A percentile compares a stretch with the other conserved stretches of the same genome.
Conservation (phyloP, 2,329 filamentous ascomycete genomes). For the Paecilomyces formosus region DNA sequence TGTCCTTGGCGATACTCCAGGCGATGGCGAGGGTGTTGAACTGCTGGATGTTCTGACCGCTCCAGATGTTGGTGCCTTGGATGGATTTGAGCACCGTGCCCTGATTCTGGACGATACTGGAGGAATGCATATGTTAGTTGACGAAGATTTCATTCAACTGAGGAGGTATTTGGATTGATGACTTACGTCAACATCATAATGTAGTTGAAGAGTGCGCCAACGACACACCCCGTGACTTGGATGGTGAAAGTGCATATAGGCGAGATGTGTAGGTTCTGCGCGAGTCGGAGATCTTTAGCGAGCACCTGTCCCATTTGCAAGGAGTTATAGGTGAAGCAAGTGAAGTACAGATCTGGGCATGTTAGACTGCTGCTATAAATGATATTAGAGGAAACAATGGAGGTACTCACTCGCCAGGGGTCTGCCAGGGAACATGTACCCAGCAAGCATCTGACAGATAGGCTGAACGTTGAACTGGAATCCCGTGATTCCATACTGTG, state of each 20-base stretch:
- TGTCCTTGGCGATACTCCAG: constrained; percentile 35
- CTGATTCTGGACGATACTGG: constrained; percentile 38
- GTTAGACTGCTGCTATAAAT: not conserved
- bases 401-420: constrained; percentile 21
- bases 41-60: constrained; percentile 40
- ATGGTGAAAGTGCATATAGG: constrained; percentile 39
- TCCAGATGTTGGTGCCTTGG: constrained; percentile 42
- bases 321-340: constrained; percentile 22
- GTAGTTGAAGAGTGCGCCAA: constrained; percentile 36
- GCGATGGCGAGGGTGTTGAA: constrained; percentile 40
- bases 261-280: constrained; percentile 29
- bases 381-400: not conserved
- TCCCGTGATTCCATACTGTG: constrained; percentile 30
- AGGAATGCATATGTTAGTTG: not conserved
- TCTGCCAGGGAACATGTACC: constrained; percentile 37
- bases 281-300: constrained; percentile 26
- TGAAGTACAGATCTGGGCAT: constrained; percentile 19
- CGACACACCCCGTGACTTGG: constrained; percentile 16
- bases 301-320: constrained; percentile 19
- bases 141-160: not conserved
- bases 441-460: constrained; percentile 42
- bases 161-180: not conserved
- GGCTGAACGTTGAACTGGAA: constrained; percentile 36
- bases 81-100: constrained; percentile 33
- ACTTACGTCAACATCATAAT: constrained; percentile 32